These are phyloP conservation scores for Aspergillus phoenicis DNA, from an alignment of 2,329 filamentous ascomycete species.

Conservation along the genomic window DNA sequence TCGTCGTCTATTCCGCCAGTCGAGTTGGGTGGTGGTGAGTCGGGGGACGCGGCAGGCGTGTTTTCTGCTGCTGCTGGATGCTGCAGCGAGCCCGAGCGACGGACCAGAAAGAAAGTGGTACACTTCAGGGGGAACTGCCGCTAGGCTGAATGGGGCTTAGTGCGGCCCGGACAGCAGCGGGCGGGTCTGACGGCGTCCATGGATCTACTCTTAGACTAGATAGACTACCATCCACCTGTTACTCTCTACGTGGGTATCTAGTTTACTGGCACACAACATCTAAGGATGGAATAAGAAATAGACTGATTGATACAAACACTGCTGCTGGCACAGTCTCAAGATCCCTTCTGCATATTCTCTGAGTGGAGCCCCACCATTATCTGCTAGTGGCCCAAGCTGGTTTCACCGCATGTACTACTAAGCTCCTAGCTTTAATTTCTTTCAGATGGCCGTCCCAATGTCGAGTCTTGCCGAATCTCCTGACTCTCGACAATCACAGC, in stretches of 20 bases:
- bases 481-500: slow-evolving; percentile 62
- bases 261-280: too few relatives aligned
- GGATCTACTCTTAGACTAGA: background rate
- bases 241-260: background rate
- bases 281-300: too few relatives aligned
- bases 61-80: background rate
- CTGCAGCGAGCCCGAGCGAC: background rate
- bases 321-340: too few relatives aligned
- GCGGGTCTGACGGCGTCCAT: background rate
- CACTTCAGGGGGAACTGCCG: slow-evolving; percentile 1
- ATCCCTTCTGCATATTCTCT: background rate
- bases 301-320: too few relatives aligned
- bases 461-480: slow-evolving; percentile 17
- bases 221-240: background rate
- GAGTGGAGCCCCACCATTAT: background rate
- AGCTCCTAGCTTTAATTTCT: background rate
- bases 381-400: background rate
- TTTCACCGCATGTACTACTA: background rate
- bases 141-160: background rate
- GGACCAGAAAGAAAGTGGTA: background rate
- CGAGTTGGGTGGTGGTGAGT: background rate
- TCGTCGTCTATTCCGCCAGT: background rate
- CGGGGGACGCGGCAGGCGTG: slow-evolving; percentile 1
- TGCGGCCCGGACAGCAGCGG: background rate
- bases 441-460: slow-evolving; percentile 36